Evolutionary conservation across 2,329 filamentous ascomycete species (phyloP).

Genomic region (Fusarium sarcochroum): DNA sequence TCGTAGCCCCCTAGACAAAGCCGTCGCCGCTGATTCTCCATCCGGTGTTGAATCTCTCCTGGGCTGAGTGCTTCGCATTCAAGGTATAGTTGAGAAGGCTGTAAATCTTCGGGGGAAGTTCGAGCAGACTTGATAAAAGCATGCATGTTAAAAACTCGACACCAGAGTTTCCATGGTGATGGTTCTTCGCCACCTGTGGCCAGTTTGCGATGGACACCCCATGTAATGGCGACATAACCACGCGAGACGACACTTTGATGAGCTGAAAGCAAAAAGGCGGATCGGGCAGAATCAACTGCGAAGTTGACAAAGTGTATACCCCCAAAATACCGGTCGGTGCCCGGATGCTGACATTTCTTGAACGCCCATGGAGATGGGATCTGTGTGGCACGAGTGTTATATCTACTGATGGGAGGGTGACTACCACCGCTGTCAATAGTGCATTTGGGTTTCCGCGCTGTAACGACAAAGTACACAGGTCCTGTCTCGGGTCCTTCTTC

Average conservation of each 20-base stretch:
- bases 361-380: conserved; percentile 42
- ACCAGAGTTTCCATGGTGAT: conserved; percentile 34
- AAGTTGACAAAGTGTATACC: conserved; percentile 42
- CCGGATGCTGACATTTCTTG: conserved; percentile 16
- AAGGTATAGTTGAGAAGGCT: conserved; percentile 18
- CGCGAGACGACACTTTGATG: not conserved
- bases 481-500: conserved; percentile 19
- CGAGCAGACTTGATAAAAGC: conserved; percentile 20
- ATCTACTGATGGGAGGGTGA: conserved; percentile 34
- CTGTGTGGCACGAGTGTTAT: conserved; percentile 23
- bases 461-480: conserved; percentile 40
- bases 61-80: conserved; percentile 16
- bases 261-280: not conserved
- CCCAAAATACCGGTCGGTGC: conserved; percentile 30
- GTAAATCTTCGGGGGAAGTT: not conserved
- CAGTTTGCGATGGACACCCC: conserved; percentile 36
- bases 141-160: conserved; percentile 35
- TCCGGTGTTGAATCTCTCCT: conserved; percentile 25
- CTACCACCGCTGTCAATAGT: conserved; percentile 18
- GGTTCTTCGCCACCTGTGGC: not conserved
- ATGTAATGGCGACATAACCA: conserved; percentile 31
- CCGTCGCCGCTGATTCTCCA: conserved; percentile 25
- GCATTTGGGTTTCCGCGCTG: not conserved
- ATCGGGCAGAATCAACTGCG: not conserved
- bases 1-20: conserved; percentile 14